phyloP scores from a whole-genome alignment of 805 yeast species.

The Cyberlindnera sargentensis region DNA sequence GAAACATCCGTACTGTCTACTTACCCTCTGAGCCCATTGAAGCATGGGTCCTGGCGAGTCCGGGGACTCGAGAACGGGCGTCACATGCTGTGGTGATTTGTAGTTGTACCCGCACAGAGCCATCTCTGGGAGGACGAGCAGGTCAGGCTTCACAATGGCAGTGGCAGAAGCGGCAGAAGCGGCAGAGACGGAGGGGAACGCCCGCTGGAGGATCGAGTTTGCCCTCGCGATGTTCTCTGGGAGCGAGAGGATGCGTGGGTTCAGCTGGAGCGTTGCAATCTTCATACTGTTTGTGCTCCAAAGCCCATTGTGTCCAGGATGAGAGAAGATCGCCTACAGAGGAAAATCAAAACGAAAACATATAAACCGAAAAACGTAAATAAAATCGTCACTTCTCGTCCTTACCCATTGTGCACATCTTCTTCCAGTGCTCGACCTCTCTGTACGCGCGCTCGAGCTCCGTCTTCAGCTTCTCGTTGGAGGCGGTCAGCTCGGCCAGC shows the following conservation, averaged over 20 bases:
- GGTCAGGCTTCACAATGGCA: constrained; percentile 35
- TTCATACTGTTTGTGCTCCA: constrained; percentile 26
- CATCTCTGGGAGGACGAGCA: constrained; percentile 77
- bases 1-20: constrained; percentile 46
- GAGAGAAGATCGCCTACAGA: not conserved
- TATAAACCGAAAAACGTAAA: not conserved
- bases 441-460: constrained; percentile 90
- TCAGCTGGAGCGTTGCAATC: constrained; percentile 63
- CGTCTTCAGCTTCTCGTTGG: constrained; percentile 80
- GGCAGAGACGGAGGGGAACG: constrained; percentile 20
- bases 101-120: constrained; percentile 84
- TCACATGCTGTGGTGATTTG: constrained; percentile 34
- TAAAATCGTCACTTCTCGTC: constrained; percentile 3
- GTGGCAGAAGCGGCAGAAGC: too few relatives aligned
- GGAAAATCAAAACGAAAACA: not conserved
- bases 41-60: constrained; percentile 40
- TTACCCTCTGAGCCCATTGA: constrained; percentile 49
- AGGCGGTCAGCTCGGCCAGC: constrained; percentile 72
- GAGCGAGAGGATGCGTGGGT: constrained; percentile 55
- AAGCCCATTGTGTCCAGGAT: not conserved
- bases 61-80: constrained; percentile 47
- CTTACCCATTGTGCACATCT: constrained; percentile 19
- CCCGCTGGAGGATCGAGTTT: constrained; percentile 17
- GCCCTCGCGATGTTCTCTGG: constrained; percentile 48
- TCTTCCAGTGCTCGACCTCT: constrained; percentile 82